phyloP scores from a whole-genome alignment of 352 stramenopile species.

The Phytophthora pseudosyringae region DNA sequence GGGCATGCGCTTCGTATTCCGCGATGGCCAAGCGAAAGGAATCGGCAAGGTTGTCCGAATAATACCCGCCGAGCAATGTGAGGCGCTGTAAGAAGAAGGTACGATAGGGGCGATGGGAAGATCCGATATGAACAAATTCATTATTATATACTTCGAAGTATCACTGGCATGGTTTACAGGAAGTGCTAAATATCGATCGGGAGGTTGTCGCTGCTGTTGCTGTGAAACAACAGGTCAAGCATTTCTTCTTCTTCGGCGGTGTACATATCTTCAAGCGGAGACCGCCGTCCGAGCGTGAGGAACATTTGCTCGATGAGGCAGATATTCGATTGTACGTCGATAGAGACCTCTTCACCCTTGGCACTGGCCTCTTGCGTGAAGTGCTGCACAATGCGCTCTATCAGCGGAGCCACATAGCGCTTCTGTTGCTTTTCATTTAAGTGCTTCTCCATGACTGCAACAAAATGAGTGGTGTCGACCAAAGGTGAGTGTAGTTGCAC shows the following conservation, averaged over 20 bases:
- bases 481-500: background rate
- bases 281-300: constrained; percentile 53
- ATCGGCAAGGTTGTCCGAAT: constrained; percentile 93
- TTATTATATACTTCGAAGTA: background rate
- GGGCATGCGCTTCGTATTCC: constrained; percentile 97
- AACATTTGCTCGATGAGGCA: constrained; percentile 77
- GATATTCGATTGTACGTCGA: constrained; percentile 74
- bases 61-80: constrained; percentile 46
- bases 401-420: constrained; percentile 44
- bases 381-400: constrained; percentile 44
- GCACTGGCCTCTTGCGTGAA: constrained; percentile 39
- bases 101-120: background rate
- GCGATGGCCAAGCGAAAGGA: constrained; percentile 97
- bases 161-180: background rate
- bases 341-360: constrained; percentile 46
- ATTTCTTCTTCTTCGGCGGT: constrained; percentile 77
- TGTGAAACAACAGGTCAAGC: constrained; percentile 60
- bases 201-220: constrained; percentile 33
- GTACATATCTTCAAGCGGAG: constrained; percentile 80
- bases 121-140: constrained; percentile 16
- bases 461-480: background rate
- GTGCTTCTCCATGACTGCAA: constrained; percentile 39
- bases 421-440: constrained; percentile 50
- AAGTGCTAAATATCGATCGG: constrained; percentile 22
- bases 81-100: constrained; percentile 17